A percentile compares a stretch with the other conserved stretches of the same genome.
Conservation (phyloP, 495 filamentous ascomycete species). For the Tetracladium setigerum region DNA sequence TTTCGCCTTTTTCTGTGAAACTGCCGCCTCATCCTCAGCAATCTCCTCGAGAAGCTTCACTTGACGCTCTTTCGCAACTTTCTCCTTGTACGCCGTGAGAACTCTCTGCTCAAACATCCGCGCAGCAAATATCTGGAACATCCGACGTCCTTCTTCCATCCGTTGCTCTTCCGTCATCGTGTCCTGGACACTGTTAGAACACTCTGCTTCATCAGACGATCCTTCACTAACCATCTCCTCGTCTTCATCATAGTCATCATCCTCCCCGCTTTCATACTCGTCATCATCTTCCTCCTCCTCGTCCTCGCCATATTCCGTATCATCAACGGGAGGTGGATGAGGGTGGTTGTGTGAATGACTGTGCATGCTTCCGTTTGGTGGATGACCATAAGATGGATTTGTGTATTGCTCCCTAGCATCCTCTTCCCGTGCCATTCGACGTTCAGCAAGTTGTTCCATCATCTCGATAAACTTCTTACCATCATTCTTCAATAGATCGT, state of each 20-base stretch:
- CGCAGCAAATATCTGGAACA: constrained; percentile 99
- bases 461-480: constrained; percentile 99
- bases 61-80: constrained; percentile 87
- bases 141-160: constrained; percentile 96
- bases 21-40: constrained; percentile 68
- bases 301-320: constrained; percentile 61
- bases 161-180: constrained; percentile 96
- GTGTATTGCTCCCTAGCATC: constrained; percentile 73
- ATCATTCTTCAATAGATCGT: constrained; percentile 97
- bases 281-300: constrained; percentile 79
- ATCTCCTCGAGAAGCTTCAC: constrained; percentile 87
- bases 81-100: constrained; percentile 93
- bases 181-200: constrained; percentile 50
- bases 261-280: constrained; percentile 70
- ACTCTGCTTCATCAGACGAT: constrained; percentile 18
- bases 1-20: constrained; percentile 77
- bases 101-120: constrained; percentile 99
- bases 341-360: constrained; percentile 34
- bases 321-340: constrained; percentile 53
- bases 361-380: constrained; percentile 27
- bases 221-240: constrained; percentile 64
- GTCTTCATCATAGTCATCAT: constrained; percentile 74
- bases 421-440: constrained; percentile 92
- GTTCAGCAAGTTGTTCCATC: constrained; percentile 99
- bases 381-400: constrained; percentile 34